A percentile compares a stretch with the other conserved stretches of the same genome.
phyloP scores from a whole-genome alignment of 192 early-diverging fungal genomes.

The Umbelopsis vinacea region DNA sequence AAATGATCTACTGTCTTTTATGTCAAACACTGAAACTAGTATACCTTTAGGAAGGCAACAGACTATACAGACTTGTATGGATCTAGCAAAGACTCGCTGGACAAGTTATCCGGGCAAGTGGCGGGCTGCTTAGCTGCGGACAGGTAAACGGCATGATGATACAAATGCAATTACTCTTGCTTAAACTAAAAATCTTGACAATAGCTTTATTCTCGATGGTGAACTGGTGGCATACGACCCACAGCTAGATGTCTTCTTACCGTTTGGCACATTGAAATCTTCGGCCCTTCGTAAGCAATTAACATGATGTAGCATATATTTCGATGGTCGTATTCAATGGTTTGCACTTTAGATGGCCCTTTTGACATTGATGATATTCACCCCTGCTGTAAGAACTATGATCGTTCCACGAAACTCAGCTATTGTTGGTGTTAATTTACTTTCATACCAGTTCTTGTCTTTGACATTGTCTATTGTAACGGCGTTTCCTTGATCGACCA shows the following conservation, averaged over 20 bases:
- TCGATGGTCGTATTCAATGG: not conserved
- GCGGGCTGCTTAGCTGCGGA: not conserved
- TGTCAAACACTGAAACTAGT: conserved; percentile 43
- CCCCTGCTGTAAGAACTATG: conserved; percentile 51
- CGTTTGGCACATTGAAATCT: conserved; percentile 79
- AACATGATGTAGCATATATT: not conserved
- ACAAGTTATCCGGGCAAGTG: conserved; percentile 22
- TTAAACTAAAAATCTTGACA: not conserved
- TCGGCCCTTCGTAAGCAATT: conserved; percentile 52
- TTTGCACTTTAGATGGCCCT: conserved; percentile 39
- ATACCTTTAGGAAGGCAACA: conserved; percentile 61
- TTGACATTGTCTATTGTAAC: conserved; percentile 77
- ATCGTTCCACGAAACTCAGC: conserved; percentile 24
- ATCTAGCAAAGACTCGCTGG: conserved; percentile 35
- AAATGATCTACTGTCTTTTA: conserved; percentile 34
- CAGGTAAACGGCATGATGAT: not conserved
- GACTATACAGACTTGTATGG: conserved; percentile 79
- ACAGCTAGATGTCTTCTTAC: conserved; percentile 58
- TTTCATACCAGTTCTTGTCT: conserved; percentile 64
- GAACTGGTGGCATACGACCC: conserved; percentile 80
- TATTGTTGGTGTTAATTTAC: not conserved
- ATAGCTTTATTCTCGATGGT: conserved; percentile 77
- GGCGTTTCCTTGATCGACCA: conserved; percentile 60
- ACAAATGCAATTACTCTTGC: not conserved
- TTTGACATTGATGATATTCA: conserved; percentile 38